Base-by-base conservation (phyloP, 73 alveolate species). In the Paramecium tetraurelia region DNA sequence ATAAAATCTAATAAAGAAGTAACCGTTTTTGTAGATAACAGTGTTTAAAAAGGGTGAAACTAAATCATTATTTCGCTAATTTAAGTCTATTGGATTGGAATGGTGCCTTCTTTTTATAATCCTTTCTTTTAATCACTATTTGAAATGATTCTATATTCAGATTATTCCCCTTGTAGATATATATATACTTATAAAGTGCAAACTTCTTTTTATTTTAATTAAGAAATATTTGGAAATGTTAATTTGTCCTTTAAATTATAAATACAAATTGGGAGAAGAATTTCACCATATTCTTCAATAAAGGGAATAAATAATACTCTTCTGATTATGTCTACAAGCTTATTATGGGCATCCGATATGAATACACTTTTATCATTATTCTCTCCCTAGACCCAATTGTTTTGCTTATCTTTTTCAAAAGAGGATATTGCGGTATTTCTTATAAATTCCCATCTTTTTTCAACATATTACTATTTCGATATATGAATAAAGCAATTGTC, bases 261-360 rank as follows among this genome's bases (percentile, higher is more conserved):
- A 24, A 80, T 80, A n/a, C 90, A 80, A 7, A 80, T 22, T 11
- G 70, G 90, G n/a, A 80, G 44, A n/a, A 80, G 0, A n/a, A 41
- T 31, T 14, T 80, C 90, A 16, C 90, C 90, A 46, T 80, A 80
- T 43, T 80, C 90, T 80, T 80, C 90, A 20, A 80, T 40, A 24
- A 80, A 80, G 4, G 90, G 90, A 27, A 80, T 46, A 21, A 80
- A 80, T 14, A 80, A 80, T 0, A 21, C 24, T 44, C 57, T 80
- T 48, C 33, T 80, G 6, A 80, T 80, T 3, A 80, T 44, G 8
- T 80, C 90, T 11, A 80, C 90, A 11, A 80, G 10, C 29, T 35
- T 80, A 80, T 21, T 24, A 16, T 80, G 90, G 14, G 46, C 31
- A 38, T 80, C 35, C n/a, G 48, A 80, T 24, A 80, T 20, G 11